These are phyloP conservation scores for Nyctanthes arbortristis DNA, from an alignment of 257 asterid genomes.

Conservation along the genomic window DNA sequence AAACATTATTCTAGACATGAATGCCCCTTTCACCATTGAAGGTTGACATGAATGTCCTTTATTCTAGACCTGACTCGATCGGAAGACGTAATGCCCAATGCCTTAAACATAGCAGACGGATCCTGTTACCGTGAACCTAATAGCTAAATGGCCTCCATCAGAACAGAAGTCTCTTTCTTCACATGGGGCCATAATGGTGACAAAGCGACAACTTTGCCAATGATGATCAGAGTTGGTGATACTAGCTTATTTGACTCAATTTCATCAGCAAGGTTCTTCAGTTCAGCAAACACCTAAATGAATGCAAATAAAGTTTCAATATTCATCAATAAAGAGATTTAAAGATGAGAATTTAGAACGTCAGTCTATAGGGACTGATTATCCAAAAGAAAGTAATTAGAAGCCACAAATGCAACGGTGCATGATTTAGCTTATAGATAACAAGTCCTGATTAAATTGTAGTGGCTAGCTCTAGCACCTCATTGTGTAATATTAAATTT, in stretches of 20 bases:
- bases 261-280: slow-evolving; percentile 66
- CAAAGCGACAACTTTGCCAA: slow-evolving; percentile 82
- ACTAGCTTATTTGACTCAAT: slow-evolving; percentile 55
- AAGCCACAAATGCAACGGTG: too few species aligned
- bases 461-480: too few species aligned
- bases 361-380: too few species aligned
- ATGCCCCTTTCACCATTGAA: neutral
- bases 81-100: too few species aligned
- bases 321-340: neutral
- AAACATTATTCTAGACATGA: neutral
- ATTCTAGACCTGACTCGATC: too few species aligned
- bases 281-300: slow-evolving; percentile 68
- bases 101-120: neutral
- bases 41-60: too few species aligned
- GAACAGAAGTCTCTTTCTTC: slow-evolving; percentile 30
- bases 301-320: slow-evolving; percentile 8
- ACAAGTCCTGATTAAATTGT: too few species aligned
- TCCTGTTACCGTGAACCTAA: neutral
- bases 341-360: neutral
- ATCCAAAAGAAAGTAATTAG: too few species aligned
- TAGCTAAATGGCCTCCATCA: slow-evolving; percentile 43
- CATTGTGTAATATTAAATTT: too few species aligned
- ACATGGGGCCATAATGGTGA: slow-evolving; percentile 77
- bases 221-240: slow-evolving; percentile 77
- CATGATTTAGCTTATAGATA: too few species aligned